Percentiles rank a stretch among this genome's conserved stretches.
Conservation (phyloP, 2,329 filamentous ascomycete species). For the Madurella mycetomatis region DNA sequence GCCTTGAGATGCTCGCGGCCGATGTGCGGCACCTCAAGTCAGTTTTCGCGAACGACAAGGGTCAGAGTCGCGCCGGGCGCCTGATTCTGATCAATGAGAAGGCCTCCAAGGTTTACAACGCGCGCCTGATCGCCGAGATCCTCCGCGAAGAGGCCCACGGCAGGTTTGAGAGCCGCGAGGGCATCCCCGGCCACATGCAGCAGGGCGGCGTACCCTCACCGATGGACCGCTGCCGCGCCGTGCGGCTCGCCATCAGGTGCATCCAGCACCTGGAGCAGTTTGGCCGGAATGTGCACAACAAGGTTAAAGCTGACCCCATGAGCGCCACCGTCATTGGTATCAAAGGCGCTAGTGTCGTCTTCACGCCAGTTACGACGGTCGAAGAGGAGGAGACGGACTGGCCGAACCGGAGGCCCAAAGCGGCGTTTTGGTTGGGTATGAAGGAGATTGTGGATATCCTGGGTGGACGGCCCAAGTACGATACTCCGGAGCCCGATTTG, state of each 20-base stretch:
- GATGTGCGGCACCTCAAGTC: slow-evolving; percentile 88
- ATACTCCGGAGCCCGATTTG: slow-evolving; percentile 46
- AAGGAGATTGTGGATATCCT: slow-evolving; percentile 81
- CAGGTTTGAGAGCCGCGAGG: slow-evolving; percentile 86
- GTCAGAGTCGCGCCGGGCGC: slow-evolving; percentile 84
- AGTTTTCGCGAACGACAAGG: slow-evolving; percentile 78
- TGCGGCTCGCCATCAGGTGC: slow-evolving; percentile 88
- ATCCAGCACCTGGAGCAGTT: slow-evolving; percentile 85
- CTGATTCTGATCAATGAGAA: slow-evolving; percentile 97
- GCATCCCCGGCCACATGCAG: slow-evolving; percentile 90
- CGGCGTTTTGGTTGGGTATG: slow-evolving; percentile 79
- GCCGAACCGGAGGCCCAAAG: slow-evolving; percentile 77
- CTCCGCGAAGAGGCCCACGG: slow-evolving; percentile 90
- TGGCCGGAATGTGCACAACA: slow-evolving; percentile 58
- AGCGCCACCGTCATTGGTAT: slow-evolving; percentile 86
- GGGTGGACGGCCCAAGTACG: slow-evolving; percentile 62
- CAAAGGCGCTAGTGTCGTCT: slow-evolving; percentile 83
- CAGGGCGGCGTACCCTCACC: slow-evolving; percentile 89
- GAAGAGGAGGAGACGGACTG: slow-evolving; percentile 89
- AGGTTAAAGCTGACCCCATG: slow-evolving; percentile 68
- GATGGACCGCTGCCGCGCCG: slow-evolving; percentile 92
- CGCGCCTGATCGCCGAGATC: slow-evolving; percentile 90
- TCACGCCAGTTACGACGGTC: slow-evolving; percentile 73
- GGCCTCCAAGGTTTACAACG: slow-evolving; percentile 83
- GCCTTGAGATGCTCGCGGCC: slow-evolving; percentile 82